Evolutionary conservation across 192 early-diverging fungal species (phyloP).

Genomic region (Backusella westeae): DNA sequence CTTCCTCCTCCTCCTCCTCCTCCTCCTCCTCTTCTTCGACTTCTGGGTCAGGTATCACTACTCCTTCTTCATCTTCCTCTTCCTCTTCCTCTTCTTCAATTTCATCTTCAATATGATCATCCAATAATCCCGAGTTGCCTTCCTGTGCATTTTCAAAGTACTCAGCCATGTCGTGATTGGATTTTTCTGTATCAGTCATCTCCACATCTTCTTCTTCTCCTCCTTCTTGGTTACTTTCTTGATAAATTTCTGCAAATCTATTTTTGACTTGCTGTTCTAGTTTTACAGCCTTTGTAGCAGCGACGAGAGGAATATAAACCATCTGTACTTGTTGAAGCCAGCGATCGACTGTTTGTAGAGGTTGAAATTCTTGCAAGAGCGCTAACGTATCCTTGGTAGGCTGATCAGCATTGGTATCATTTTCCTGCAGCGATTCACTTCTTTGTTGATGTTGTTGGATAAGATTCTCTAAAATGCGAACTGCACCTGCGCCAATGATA

Average conservation of each 20-base stretch:
- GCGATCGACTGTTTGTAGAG: conserved; percentile 68
- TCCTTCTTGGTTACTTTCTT: conserved; percentile 45
- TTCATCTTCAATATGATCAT: background rate
- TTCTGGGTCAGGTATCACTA: background rate
- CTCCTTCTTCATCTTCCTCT: conserved; percentile 9
- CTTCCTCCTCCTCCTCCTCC: background rate
- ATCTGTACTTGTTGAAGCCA: conserved; percentile 88
- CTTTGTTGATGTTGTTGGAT: conserved; percentile 28
- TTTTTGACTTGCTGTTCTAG: conserved; percentile 63
- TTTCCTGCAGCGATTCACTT: conserved; percentile 42
- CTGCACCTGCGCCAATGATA: conserved; percentile 54
- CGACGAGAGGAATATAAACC: conserved; percentile 60
- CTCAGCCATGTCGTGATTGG: conserved; percentile 31
- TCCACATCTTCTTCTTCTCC: conserved; percentile 43
- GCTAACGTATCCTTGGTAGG: conserved; percentile 36
- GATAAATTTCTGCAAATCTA: conserved; percentile 66
- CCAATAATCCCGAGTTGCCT: background rate
- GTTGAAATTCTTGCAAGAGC: conserved; percentile 65
- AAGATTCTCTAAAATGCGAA: conserved; percentile 49
- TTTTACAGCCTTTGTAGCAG: conserved; percentile 30
- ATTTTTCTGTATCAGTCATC: conserved; percentile 40
- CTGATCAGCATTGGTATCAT: conserved; percentile 50
- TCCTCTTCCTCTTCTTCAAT: background rate
- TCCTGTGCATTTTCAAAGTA: conserved; percentile 2
- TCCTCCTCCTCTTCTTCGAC: background rate